Evolutionary conservation across 306 rosid genomes (phyloP), one percentile per base, ranked within the genome.

Genomic region (Quercus glauca): DNA sequence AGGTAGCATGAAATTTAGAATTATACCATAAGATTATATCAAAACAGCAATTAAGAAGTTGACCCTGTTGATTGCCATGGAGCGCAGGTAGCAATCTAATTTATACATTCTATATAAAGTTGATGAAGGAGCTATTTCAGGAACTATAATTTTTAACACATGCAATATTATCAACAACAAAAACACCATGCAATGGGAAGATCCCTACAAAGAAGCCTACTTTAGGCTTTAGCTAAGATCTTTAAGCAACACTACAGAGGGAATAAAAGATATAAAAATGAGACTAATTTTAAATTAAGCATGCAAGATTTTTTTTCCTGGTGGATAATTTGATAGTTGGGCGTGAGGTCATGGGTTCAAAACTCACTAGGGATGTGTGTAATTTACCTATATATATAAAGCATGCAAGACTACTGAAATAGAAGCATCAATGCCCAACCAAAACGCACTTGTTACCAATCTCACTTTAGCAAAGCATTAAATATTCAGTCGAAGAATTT

Each of bases 1-100:
- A 31, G 72, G 75, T 59, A 51, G 76, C 69, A 77, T 79, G 80
- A 33, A 83, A 70, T 65, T 67, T 65, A 83, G 25, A 45, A 59
- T 20, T 21, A 55, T 52, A 61, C 13, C 18, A 71, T 55, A 37
- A 73, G 41, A 81, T 14, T 17, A 56, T 65, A 18, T 26, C 20
- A 71, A 69, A 19, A 19, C 45, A 20, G 41, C 28, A 37, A 23
- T 41, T 69, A 69, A 69, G 31, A 20, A 41, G 31, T 37, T 28
- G 65, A 23, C 28, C 26, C 63, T 20, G 63, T 9, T 57, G 28
- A 20, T 20, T 20, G 63, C 15, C 63, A 57, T 8, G 3, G 3
- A 37, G 45, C 45, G 11, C 45, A 20, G 28, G 63, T n/a, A 57
- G 63, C 63, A 57, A 57, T n/a, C 28, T 25, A 57, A 57, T 25